phyloP scores from a whole-genome alignment of 2,329 filamentous ascomycete genomes.

The Aureobasidium lini region DNA sequence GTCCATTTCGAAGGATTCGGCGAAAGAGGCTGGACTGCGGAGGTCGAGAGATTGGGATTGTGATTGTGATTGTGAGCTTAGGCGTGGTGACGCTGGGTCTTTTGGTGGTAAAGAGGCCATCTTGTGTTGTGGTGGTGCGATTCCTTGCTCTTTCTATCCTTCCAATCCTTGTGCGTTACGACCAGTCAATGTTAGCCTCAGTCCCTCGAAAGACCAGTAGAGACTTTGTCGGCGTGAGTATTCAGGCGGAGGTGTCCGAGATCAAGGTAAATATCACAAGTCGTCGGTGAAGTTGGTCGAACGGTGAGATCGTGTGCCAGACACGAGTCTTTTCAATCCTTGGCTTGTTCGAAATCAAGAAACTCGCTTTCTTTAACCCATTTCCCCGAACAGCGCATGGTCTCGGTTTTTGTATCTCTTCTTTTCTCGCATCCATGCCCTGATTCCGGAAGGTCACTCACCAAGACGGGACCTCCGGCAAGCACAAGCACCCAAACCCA shows the following conservation, averaged over 20 bases:
- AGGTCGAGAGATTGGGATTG: background rate
- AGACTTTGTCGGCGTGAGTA: too few species aligned
- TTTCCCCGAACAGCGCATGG: background rate
- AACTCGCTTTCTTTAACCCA: background rate
- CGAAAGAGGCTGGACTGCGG: background rate
- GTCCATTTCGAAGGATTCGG: slow-evolving; percentile 7
- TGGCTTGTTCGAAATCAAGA: background rate
- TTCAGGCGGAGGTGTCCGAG: too few species aligned
- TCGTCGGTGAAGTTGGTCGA: too few species aligned
- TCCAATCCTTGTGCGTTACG: background rate
- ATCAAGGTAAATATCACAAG: too few species aligned
- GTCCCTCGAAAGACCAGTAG: too few species aligned
- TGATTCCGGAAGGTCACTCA: background rate
- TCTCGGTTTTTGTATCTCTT: background rate
- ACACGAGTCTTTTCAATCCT: background rate
- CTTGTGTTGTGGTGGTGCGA: background rate
- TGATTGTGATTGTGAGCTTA: background rate
- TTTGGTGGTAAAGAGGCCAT: background rate
- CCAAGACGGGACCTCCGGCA: background rate
- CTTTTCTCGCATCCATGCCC: background rate
- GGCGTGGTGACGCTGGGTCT: background rate
- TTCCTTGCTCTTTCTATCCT: background rate
- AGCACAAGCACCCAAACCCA: background rate
- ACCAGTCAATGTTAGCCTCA: too few species aligned
- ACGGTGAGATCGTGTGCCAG: background rate